Evolutionary conservation across 1,284 basidiomycete species (phyloP).

Genomic region (Pseudozyma thailandica): DNA sequence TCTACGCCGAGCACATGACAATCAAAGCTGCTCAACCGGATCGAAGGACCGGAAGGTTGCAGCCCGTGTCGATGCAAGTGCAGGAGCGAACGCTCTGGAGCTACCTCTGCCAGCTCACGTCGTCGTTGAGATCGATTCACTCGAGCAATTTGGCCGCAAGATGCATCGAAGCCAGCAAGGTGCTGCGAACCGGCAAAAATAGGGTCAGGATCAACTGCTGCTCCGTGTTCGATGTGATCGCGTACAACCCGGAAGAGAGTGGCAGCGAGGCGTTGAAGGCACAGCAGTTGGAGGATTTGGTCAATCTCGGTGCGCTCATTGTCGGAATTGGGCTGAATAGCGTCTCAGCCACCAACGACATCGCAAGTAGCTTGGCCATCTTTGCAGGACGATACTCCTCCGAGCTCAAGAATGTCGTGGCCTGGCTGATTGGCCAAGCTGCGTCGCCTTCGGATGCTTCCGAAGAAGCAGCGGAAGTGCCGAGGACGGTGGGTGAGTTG

Average conservation of each 20-base stretch:
- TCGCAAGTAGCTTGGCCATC: constrained; percentile 81
- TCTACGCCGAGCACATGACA: constrained; percentile 77
- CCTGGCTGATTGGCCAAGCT: constrained; percentile 76
- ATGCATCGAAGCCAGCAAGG: constrained; percentile 86
- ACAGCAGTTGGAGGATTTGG: constrained; percentile 82
- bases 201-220: constrained; percentile 69
- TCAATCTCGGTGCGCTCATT: constrained; percentile 85
- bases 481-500: constrained; percentile 80
- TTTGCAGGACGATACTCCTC: constrained; percentile 80
- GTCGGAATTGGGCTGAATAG: constrained; percentile 82
- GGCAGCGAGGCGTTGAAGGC: constrained; percentile 36
- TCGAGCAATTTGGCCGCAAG: constrained; percentile 83
- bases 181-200: constrained; percentile 88
- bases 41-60: constrained; percentile 63
- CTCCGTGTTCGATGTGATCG: constrained; percentile 65
- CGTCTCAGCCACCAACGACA: constrained; percentile 74
- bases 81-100: constrained; percentile 92
- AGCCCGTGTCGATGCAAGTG: constrained; percentile 69
- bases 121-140: constrained; percentile 86
- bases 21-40: constrained; percentile 69
- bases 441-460: constrained; percentile 14
- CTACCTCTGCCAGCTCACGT: constrained; percentile 89
- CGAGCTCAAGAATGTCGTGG: constrained; percentile 82
- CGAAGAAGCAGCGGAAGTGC: constrained; percentile 21
- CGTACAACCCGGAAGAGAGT: constrained; percentile 51